phyloP scores from a whole-genome alignment of 352 stramenopile genomes.

The Pelagophyceae sp. region DNA sequence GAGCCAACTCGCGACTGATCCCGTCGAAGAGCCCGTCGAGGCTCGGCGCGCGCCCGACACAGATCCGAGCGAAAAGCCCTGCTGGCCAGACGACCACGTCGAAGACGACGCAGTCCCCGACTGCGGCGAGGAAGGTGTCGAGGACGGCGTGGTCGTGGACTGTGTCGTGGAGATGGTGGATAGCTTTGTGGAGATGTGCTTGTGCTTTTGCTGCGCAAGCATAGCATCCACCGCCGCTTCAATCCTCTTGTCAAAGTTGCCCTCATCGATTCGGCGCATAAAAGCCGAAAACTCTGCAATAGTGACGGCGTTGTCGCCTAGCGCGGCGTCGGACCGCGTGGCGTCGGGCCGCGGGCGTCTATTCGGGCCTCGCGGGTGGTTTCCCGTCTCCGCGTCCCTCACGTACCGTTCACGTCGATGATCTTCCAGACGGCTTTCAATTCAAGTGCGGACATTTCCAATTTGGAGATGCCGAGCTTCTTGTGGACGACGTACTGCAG shows the following conservation, averaged over 20 bases:
- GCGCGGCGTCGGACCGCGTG: no score
- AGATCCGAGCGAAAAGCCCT: no score
- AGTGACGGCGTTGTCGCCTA: not conserved
- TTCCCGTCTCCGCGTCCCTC: not conserved
- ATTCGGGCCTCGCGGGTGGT: no score
- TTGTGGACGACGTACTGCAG: slow-evolving; percentile 14
- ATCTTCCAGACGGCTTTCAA: not conserved
- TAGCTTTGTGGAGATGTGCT: no score
- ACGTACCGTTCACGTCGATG: not conserved
- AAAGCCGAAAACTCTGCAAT: not conserved
- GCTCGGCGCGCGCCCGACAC: not conserved
- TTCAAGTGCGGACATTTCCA: not conserved
- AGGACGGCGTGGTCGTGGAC: no score
- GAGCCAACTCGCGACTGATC: no score
- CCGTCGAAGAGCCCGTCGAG: not conserved
- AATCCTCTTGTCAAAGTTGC: not conserved
- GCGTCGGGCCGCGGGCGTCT: no score
- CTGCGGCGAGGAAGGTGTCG: no score
- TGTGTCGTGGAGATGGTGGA: no score
- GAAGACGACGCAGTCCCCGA: no score
- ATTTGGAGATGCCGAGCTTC: slow-evolving; percentile 1
- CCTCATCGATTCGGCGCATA: not conserved
- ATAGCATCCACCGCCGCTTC: not conserved
- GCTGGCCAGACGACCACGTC: no score
- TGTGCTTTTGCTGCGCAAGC: not conserved